A percentile compares a stretch with the other conserved stretches of the same genome.
Conservation (phyloP, 2,329 filamentous ascomycete genomes). For the Balansia obtecta region DNA sequence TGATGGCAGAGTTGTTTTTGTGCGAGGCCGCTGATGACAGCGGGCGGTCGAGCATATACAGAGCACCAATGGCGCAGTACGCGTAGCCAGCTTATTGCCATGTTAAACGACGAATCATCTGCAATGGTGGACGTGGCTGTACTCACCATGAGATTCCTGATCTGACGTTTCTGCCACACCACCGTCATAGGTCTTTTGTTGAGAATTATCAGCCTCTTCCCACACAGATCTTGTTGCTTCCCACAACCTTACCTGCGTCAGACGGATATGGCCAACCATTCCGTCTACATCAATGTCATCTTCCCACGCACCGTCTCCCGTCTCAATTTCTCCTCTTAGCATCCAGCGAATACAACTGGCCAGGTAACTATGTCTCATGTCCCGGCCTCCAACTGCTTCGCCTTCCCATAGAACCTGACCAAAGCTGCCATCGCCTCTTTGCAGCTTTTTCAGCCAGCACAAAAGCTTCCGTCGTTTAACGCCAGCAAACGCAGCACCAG, state of each 20-base stretch:
- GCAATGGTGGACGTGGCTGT: not conserved
- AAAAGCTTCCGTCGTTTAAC: constrained; percentile 59
- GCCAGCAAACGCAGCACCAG: constrained; percentile 38
- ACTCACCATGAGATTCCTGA: constrained; percentile 70
- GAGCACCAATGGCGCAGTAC: constrained; percentile 71
- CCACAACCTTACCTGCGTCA: constrained; percentile 34
- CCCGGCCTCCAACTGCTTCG: constrained; percentile 60
- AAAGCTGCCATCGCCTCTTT: constrained; percentile 80
- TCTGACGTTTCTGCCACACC: constrained; percentile 68
- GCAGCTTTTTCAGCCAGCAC: constrained; percentile 61
- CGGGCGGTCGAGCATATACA: constrained; percentile 61
- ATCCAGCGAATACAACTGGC: constrained; percentile 75
- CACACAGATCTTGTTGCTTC: no score
- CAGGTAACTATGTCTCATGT: constrained; percentile 82
- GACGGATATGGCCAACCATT: constrained; percentile 58
- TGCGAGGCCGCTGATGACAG: constrained; percentile 17
- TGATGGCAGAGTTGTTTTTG: constrained; percentile 15
- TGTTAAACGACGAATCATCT: not conserved
- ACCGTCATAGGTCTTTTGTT: constrained; percentile 72
- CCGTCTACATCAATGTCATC: constrained; percentile 64
- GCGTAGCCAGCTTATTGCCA: constrained; percentile 61
- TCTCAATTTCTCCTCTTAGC: constrained; percentile 47
- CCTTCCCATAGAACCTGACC: constrained; percentile 60
- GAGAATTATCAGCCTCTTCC: not conserved
- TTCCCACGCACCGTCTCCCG: constrained; percentile 39